Evolutionary conservation across 2,329 filamentous ascomycete species (phyloP).

Genomic region (Trichoderma sp.): DNA sequence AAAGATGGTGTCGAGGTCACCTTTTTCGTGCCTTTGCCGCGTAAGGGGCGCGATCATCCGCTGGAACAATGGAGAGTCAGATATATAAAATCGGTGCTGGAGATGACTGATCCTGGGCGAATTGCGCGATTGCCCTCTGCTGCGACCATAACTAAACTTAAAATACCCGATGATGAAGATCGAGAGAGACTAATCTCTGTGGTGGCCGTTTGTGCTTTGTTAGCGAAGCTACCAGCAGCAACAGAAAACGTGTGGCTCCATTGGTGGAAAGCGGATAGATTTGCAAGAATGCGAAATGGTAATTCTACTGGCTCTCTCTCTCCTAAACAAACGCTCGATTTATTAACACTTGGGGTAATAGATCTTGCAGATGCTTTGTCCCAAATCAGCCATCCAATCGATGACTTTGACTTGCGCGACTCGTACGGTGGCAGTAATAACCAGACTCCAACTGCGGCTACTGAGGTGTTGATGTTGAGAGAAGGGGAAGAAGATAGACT

Average conservation of each 20-base stretch:
- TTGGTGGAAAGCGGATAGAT: background rate
- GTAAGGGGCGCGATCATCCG: background rate
- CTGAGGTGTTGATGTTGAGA: background rate
- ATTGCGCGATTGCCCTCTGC: background rate
- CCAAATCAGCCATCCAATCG: background rate
- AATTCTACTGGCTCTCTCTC: background rate
- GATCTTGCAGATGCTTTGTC: background rate
- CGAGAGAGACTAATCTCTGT: background rate
- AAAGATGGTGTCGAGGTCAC: background rate
- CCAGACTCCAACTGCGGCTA: background rate
- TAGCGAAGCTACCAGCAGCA: background rate
- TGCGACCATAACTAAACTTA: background rate
- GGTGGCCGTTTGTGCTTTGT: background rate
- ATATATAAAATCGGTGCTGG: background rate
- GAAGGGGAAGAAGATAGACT: background rate
- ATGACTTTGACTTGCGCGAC: background rate
- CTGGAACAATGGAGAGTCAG: background rate
- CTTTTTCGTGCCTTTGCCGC: background rate
- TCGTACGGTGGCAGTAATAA: background rate
- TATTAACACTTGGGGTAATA: background rate
- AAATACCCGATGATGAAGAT: background rate
- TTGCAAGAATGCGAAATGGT: background rate
- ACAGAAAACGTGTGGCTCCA: background rate
- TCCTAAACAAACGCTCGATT: background rate
- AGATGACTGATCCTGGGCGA: background rate